Evolutionary conservation across 495 filamentous ascomycete species (phyloP).

Genomic region (Amorphotheca resinae): DNA sequence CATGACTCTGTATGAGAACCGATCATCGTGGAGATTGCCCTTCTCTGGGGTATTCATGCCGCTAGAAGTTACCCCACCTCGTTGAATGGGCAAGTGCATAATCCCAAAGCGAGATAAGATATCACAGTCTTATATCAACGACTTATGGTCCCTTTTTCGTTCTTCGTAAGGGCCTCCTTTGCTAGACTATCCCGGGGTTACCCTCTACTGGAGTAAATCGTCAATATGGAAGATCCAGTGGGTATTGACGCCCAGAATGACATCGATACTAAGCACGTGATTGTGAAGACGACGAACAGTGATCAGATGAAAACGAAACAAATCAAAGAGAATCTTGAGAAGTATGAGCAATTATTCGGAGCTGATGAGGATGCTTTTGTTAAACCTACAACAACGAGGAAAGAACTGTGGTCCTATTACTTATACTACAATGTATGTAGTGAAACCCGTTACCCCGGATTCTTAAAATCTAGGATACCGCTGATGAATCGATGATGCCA

Average conservation of each 20-base stretch:
- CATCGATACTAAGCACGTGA: background rate
- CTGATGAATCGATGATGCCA: constrained; percentile 14
- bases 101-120: background rate
- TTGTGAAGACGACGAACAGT: background rate
- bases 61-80: too few relatives aligned
- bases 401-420: constrained; percentile 38
- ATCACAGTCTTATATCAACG: background rate
- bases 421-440: constrained; percentile 21
- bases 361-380: constrained; percentile 28
- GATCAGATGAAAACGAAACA: constrained; percentile 19
- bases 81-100: too few relatives aligned
- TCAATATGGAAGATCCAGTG: background rate
- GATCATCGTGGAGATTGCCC: too few relatives aligned
- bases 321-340: constrained; percentile 18
- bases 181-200: background rate
- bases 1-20: too few relatives aligned
- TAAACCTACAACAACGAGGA: constrained; percentile 34
- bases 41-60: too few relatives aligned
- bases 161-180: background rate
- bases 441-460: too few relatives aligned
- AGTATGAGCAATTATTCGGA: constrained; percentile 30
- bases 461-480: too few relatives aligned
- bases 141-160: background rate
- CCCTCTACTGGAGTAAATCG: background rate
- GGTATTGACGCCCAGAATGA: background rate